A percentile compares a stretch with the other conserved stretches of the same genome.
phyloP scores from a whole-genome alignment of 1,139 yeast species.

The Candida tropicalis region DNA sequence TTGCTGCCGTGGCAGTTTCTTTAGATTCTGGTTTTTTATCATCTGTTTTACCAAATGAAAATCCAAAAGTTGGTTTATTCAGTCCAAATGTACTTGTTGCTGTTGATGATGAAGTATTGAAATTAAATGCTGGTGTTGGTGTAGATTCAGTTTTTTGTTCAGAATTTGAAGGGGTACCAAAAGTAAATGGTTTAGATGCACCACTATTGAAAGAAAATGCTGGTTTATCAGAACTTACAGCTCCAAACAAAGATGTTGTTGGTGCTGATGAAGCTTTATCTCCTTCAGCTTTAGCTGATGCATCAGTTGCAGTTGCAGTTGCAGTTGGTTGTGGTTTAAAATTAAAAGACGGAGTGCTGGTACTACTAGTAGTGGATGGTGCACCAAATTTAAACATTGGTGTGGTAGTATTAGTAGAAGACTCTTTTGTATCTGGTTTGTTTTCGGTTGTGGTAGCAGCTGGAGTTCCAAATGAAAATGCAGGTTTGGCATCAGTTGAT shows the following conservation, averaged over 20 bases:
- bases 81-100: background rate
- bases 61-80: slow-evolving; percentile 1
- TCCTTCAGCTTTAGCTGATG: slow-evolving; percentile 1
- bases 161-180: slow-evolving; percentile 14
- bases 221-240: slow-evolving; percentile 5
- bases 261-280: background rate
- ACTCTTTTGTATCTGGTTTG: background rate
- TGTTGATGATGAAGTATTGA: slow-evolving; percentile 14
- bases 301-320: no score
- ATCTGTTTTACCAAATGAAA: slow-evolving; percentile 6
- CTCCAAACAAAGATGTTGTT: slow-evolving; percentile 2
- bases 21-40: slow-evolving; percentile 15
- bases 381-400: slow-evolving; percentile 12
- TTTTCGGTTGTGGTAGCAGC: background rate
- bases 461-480: slow-evolving; percentile 16
- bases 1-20: slow-evolving; percentile 1
- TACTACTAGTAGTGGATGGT: background rate
- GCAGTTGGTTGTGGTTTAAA: no score
- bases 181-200: slow-evolving; percentile 20
- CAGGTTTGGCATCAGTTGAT: slow-evolving; percentile 13
- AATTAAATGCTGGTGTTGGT: slow-evolving; percentile 20
- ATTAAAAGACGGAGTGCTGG: no score
- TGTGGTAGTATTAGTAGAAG: slow-evolving; percentile 7
- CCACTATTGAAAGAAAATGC: slow-evolving; percentile 21
- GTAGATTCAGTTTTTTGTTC: slow-evolving; percentile 1